Evolutionary conservation across 2,329 filamentous ascomycete species (phyloP), one percentile per base, ranked within the genome.

Genomic region (Penicillium frequentans): DNA sequence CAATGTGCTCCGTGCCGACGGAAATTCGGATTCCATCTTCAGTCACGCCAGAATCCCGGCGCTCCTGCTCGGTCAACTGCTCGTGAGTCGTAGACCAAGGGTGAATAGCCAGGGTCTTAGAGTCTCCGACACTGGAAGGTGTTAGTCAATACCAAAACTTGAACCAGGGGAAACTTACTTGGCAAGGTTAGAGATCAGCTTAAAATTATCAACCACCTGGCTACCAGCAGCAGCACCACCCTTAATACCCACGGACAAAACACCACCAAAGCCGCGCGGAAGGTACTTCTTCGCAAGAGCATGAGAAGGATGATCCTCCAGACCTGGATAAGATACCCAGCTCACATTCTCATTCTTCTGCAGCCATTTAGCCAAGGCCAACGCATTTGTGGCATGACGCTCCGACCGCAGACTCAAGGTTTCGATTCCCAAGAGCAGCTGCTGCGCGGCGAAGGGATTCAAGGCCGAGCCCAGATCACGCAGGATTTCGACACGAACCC

Each of bases 81-180:
- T 96, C 90, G 75, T 98, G 93, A 2, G 93, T 98, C 3, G 93
- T 97, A 6, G 88, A 90, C 91, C 92, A 96, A 23, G 93, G 93
- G 77, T 97, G 93, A 67, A 97, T 96, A 24, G 93, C 93, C 61
- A 97, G 81, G 7, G 93, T 96, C 84, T 98, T 98, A 49, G 90
- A 90, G 74, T 98, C 93, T 56, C 93, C 93, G 27, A 98, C 93
- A 73, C 79, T 81, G 56, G 35, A 29, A 35, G n/a, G 35, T 16
- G 52, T 39, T 23, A 64, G 56, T 63, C 50, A 58, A 58, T 58
- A 55, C 26, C 14, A 31, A 7, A 16, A 31, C 8, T 21, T 26
- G 6, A 21, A 29, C 3, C 3, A 31, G 33, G 49, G 26, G 4
- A 13, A n/a, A 67, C 73, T 64, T 74, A 84, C 81, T 99, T 99